Conservation (phyloP, 108 stramenopile genomes). For the Nitzschia palea region DNA sequence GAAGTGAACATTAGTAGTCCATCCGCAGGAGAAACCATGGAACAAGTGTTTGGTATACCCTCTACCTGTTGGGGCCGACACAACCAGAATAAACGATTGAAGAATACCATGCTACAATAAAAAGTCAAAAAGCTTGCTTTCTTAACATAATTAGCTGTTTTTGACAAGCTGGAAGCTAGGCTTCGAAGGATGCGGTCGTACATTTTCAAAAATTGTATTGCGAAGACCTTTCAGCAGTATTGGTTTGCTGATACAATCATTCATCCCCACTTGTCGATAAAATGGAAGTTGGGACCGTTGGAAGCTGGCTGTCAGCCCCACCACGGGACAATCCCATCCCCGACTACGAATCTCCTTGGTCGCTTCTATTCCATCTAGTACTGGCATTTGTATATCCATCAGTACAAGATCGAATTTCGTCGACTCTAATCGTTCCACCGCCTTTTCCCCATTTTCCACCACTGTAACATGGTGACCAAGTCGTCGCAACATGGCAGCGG, state of each 20-base stretch:
- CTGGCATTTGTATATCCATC: constrained; percentile 75
- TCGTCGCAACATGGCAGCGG: constrained; percentile 26
- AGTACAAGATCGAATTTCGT: constrained; percentile 42
- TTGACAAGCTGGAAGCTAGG: too few relatives aligned
- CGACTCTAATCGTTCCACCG: constrained; percentile 19
- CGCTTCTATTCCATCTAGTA: constrained; percentile 60
- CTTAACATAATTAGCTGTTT: too few relatives aligned
- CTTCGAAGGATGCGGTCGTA: too few relatives aligned
- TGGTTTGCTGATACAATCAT: constrained; percentile 38
- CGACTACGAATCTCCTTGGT: constrained; percentile 19
- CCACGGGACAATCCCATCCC: constrained; percentile 25
- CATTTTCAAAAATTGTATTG: neutral
- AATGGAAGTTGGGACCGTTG: constrained; percentile 7
- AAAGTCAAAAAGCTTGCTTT: too few relatives aligned
- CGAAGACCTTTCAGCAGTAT: constrained; percentile 16
- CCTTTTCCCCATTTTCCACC: constrained; percentile 39
- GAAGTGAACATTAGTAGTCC: constrained; percentile 25
- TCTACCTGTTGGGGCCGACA: constrained; percentile 9
- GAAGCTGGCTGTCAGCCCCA: constrained; percentile 47
- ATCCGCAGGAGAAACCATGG: constrained; percentile 10
- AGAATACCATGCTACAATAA: too few relatives aligned
- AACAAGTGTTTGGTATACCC: constrained; percentile 9
- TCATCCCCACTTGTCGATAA: constrained; percentile 34
- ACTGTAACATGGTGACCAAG: constrained; percentile 25
- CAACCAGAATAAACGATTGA: constrained; percentile 20